Evolutionary conservation across 345 rosid species (phyloP).

Genomic region (Melastoma malabathricum): DNA sequence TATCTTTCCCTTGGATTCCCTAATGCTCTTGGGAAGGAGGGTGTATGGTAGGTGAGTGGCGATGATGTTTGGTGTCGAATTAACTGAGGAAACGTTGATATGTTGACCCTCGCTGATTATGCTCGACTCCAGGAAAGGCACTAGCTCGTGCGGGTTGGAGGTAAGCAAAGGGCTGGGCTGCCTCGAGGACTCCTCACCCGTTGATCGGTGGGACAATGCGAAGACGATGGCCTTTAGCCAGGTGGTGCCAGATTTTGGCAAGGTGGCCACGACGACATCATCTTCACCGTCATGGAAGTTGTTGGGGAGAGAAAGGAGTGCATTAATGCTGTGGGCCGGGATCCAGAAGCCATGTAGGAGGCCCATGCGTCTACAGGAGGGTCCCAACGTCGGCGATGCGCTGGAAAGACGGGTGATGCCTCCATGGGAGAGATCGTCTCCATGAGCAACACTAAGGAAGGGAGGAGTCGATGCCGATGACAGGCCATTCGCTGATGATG

Average conservation of each 20-base stretch:
- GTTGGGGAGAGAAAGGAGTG: neutral
- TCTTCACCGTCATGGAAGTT: neutral
- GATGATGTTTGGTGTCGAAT: conserved; percentile 3
- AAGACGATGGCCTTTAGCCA: too few species aligned
- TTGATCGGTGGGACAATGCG: conserved; percentile 4
- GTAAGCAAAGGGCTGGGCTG: conserved; percentile 1
- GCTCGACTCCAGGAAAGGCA: conserved; percentile 1
- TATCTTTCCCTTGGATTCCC: conserved; percentile 4
- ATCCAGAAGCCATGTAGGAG: too few species aligned
- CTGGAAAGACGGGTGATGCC: too few species aligned
- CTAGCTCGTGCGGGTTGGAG: conserved; percentile 9
- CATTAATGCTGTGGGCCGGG: too few species aligned
- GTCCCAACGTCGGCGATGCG: too few species aligned
- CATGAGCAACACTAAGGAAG: too few species aligned
- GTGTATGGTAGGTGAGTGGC: conserved; percentile 6
- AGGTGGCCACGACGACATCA: conserved; percentile 6
- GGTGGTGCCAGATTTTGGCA: conserved; percentile 10
- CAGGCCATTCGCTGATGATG: too few species aligned
- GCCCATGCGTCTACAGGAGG: too few species aligned
- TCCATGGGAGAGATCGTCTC: too few species aligned
- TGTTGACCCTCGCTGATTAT: neutral
- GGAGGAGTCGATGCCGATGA: too few species aligned
- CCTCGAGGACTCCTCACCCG: neutral
- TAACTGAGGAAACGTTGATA: neutral
- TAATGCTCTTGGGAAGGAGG: conserved; percentile 5